These are phyloP conservation scores for Plasmodium falciparum DNA, from an alignment of 169 alveolate species.

Conservation along the genomic window DNA sequence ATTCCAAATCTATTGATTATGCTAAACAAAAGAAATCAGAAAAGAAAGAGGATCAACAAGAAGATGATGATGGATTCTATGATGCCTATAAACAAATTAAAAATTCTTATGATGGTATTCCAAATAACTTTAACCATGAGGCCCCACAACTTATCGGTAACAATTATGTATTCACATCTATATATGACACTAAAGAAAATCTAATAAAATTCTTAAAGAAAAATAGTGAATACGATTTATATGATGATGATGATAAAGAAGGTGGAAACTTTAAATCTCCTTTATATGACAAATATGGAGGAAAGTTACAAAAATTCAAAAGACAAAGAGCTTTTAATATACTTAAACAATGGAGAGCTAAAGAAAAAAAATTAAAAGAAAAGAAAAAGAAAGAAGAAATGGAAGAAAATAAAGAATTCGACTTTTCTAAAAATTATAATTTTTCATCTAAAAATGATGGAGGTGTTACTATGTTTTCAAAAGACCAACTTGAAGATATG, in stretches of 20 bases:
- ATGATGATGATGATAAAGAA: not conserved
- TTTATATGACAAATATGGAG: constrained; percentile 8
- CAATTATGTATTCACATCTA: constrained; percentile 54
- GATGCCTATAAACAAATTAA: constrained; percentile 74
- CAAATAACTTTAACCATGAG: constrained; percentile 43
- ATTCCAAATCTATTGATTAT: constrained; percentile 44
- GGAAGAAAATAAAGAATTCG: not conserved
- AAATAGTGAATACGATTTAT: constrained; percentile 1
- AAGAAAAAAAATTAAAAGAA: constrained; percentile 28
- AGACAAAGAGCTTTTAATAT: constrained; percentile 44
- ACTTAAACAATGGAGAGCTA: constrained; percentile 12
- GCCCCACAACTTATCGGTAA: constrained; percentile 71
- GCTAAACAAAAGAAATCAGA: constrained; percentile 58
- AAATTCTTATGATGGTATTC: constrained; percentile 54
- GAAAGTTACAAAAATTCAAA: constrained; percentile 37
- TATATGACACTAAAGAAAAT: constrained; percentile 56
- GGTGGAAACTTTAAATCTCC: constrained; percentile 11
- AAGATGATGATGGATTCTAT: constrained; percentile 41
- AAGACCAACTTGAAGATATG: constrained; percentile 54
- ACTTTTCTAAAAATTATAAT: not conserved
- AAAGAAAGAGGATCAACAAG: constrained; percentile 57
- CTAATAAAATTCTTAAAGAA: constrained; percentile 40
- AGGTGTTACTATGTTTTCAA: constrained; percentile 19
- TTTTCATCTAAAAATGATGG: constrained; percentile 1
- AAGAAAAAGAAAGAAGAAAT: constrained; percentile 11